These are phyloP conservation scores for Melaleuca quinquenervia DNA, from an alignment of 345 rosid species.

Conservation along the genomic window DNA sequence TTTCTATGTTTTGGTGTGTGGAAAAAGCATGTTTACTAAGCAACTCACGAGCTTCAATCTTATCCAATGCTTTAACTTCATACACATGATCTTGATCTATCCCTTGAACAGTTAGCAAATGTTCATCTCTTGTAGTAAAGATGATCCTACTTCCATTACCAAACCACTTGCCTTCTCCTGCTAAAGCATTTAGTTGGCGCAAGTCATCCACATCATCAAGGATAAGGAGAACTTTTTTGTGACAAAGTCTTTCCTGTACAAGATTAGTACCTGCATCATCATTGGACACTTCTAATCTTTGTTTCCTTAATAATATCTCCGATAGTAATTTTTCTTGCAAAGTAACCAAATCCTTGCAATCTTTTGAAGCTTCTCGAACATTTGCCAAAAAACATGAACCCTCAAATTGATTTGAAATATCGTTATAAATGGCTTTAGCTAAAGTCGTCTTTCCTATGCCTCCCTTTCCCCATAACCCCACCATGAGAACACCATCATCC, in stretches of 20 bases:
- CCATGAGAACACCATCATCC: background rate
- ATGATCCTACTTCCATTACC: background rate
- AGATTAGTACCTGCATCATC: accelerated
- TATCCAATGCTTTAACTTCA: too few species aligned
- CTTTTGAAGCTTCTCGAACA: background rate
- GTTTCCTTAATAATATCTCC: accelerated
- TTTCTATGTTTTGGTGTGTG: background rate
- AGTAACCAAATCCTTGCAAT: background rate
- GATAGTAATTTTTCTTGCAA: background rate
- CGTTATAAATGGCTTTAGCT: background rate
- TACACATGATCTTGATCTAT: too few species aligned
- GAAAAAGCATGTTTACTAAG: background rate
- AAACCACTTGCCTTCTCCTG: background rate
- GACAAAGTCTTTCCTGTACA: background rate
- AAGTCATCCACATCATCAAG: background rate
- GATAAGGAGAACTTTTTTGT: background rate
- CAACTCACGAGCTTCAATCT: too few species aligned
- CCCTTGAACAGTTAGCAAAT: accelerated
- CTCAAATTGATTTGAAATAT: background rate
- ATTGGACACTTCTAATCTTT: background rate
- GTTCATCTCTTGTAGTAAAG: background rate
- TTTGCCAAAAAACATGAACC: background rate
- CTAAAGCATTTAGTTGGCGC: background rate
- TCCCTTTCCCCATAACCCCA: background rate
- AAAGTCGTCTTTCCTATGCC: background rate